A percentile compares a stretch with the other conserved stretches of the same genome.
These are phyloP conservation scores for Diaporthe sp. DNA, from an alignment of 2,329 filamentous ascomycete species.

Conservation along the genomic window DNA sequence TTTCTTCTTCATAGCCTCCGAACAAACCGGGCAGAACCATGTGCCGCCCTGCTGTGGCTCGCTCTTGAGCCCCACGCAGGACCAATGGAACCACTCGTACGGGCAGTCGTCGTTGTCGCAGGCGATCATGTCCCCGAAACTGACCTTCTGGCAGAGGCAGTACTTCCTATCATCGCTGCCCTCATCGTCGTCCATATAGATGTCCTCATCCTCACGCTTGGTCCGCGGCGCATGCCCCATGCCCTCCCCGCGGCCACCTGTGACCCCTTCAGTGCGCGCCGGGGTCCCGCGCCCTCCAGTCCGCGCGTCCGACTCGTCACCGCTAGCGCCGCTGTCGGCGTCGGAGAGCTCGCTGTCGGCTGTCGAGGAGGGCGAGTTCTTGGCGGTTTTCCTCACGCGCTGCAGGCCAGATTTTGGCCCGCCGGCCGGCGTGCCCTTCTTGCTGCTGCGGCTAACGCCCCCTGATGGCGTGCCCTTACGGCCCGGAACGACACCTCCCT, in stretches of 20 bases:
- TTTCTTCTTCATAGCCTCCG: conserved; percentile 65
- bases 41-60: conserved; percentile 71
- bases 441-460: conserved; percentile 53
- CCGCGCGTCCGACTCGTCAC: conserved; percentile 64
- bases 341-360: conserved; percentile 77
- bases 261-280: conserved; percentile 46
- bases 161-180: conserved; percentile 85
- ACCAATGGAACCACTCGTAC: conserved; percentile 92
- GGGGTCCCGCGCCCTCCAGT: conserved; percentile 56
- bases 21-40: conserved; percentile 77
- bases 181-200: conserved; percentile 75
- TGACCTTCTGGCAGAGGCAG: conserved; percentile 86
- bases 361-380: conserved; percentile 74
- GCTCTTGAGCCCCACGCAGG: conserved; percentile 76
- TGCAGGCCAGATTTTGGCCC: conserved; percentile 71
- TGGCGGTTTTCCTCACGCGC: conserved; percentile 71
- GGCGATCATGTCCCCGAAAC: conserved; percentile 90
- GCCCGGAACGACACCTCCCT: conserved; percentile 56
- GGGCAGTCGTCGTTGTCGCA: conserved; percentile 88
- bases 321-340: conserved; percentile 67
- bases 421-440: conserved; percentile 59
- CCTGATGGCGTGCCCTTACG: conserved; percentile 65
- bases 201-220: conserved; percentile 60
- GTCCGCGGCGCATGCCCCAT: conserved; percentile 47
- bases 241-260: conserved; percentile 43